A percentile compares a stretch with the other conserved stretches of the same genome.
Evolutionary conservation across 805 yeast genomes (phyloP).

Genomic region (Clavispora carvajalis): DNA sequence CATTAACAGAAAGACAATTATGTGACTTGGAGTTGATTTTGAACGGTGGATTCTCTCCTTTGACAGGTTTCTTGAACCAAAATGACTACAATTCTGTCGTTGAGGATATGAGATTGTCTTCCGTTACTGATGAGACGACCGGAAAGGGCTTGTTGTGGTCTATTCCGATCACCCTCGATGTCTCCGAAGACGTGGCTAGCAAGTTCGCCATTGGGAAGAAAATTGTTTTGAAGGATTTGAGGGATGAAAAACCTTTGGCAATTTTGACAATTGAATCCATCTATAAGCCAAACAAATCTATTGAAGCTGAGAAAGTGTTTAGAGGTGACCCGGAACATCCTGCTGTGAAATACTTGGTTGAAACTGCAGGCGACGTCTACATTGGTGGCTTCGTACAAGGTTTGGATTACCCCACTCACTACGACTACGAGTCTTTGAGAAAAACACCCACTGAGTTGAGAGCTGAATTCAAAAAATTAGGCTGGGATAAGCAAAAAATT

Average conservation of each 20-base stretch:
- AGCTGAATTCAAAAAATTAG: constrained; percentile 70
- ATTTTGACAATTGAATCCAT: constrained; percentile 74
- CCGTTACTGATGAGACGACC: constrained; percentile 25
- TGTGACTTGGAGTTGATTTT: constrained; percentile 90
- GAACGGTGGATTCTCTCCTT: constrained; percentile 92
- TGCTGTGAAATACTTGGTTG: constrained; percentile 68
- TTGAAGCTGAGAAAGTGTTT: constrained; percentile 81
- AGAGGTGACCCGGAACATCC: constrained; percentile 98
- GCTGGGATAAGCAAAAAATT: constrained; percentile 69
- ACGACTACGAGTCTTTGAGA: constrained; percentile 83
- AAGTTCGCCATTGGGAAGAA: constrained; percentile 50
- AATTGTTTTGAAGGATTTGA: constrained; percentile 71
- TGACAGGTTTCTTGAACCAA: constrained; percentile 61
- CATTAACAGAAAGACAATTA: constrained; percentile 78
- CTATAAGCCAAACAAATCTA: constrained; percentile 72
- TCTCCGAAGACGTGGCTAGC: constrained; percentile 45
- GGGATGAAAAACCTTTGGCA: constrained; percentile 76
- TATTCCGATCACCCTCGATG: constrained; percentile 88
- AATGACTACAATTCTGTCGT: constrained; percentile 68
- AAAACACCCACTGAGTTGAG: constrained; percentile 89
- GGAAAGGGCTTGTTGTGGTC: constrained; percentile 77
- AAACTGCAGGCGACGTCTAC: constrained; percentile 76
- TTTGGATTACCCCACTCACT: constrained; percentile 76
- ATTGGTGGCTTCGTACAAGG: constrained; percentile 89
- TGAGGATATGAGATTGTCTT: constrained; percentile 60